A percentile compares a stretch with the other conserved stretches of the same genome.
phyloP scores from a whole-genome alignment of 2,329 filamentous ascomycete genomes.

The Alternaria atra region DNA sequence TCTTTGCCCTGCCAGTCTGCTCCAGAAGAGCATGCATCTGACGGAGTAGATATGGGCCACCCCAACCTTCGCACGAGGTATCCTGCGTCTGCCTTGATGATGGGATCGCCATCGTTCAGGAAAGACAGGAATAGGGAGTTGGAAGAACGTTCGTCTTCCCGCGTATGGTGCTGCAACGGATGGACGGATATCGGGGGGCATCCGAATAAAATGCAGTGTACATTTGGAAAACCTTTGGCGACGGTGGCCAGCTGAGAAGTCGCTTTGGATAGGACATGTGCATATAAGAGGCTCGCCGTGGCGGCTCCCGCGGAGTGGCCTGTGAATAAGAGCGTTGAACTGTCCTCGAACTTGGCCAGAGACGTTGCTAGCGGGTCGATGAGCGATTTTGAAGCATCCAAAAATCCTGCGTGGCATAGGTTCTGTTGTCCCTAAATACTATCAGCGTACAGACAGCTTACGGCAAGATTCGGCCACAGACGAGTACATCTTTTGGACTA shows the following conservation, averaged over 20 bases:
- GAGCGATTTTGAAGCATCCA: constrained; percentile 1
- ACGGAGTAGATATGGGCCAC: neutral
- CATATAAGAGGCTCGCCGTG: constrained; percentile 4
- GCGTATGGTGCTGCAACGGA: neutral
- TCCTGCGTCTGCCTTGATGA: constrained; percentile 2
- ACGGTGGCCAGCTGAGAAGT: neutral
- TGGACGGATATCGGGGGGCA: neutral
- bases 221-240: neutral
- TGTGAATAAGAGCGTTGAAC: constrained; percentile 5
- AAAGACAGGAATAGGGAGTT: constrained; percentile 1
- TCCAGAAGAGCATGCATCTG: neutral
- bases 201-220: constrained; percentile 7
- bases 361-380: neutral
- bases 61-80: neutral
- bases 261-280: neutral
- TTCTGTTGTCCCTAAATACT: neutral
- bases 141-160: neutral
- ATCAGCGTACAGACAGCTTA: neutral
- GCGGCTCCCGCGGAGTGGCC: constrained; percentile 6
- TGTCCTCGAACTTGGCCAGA: neutral
- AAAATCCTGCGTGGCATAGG: neutral
- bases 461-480: neutral
- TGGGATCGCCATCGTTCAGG: constrained; percentile 6
- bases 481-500: neutral
- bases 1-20: neutral